Percentiles rank a stretch among this genome's conserved stretches.
Conservation (phyloP, 1,139 yeast genomes). For the Diutina pseudorugosa region DNA sequence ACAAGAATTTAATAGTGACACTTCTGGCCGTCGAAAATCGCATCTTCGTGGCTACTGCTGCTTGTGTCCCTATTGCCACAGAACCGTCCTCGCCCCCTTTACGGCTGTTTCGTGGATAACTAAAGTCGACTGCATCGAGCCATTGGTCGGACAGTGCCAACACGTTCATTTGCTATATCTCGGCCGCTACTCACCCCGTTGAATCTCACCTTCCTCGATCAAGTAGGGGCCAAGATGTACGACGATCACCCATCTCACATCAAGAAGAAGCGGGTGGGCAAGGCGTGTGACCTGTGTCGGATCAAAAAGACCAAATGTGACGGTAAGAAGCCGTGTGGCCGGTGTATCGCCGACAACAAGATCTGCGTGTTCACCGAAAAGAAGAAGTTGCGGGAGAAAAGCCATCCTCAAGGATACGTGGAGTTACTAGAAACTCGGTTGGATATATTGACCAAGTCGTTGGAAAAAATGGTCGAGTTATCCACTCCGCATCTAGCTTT, state of each 20-base stretch:
- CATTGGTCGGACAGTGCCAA: not conserved
- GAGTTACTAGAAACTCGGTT: constrained; percentile 60
- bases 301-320: constrained; percentile 68
- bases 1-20: not conserved
- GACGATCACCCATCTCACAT: constrained; percentile 1
- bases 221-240: not conserved
- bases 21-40: not conserved
- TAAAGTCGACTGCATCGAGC: not conserved
- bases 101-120: not conserved
- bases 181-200: not conserved
- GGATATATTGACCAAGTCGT: constrained; percentile 45
- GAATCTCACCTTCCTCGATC: not conserved
- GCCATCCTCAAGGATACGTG: constrained; percentile 54
- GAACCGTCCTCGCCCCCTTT: not conserved
- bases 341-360: constrained; percentile 59
- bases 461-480: constrained; percentile 28
- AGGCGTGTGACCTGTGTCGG: constrained; percentile 74
- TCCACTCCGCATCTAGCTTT: constrained; percentile 26
- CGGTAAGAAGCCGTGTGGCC: constrained; percentile 64
- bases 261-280: constrained; percentile 62
- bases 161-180: not conserved
- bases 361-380: constrained; percentile 66
- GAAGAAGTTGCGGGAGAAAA: constrained; percentile 47
- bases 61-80: not conserved
- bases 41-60: not conserved